Conservation (phyloP, 2,329 filamentous ascomycete species). For the Hypoxylon sp. region DNA sequence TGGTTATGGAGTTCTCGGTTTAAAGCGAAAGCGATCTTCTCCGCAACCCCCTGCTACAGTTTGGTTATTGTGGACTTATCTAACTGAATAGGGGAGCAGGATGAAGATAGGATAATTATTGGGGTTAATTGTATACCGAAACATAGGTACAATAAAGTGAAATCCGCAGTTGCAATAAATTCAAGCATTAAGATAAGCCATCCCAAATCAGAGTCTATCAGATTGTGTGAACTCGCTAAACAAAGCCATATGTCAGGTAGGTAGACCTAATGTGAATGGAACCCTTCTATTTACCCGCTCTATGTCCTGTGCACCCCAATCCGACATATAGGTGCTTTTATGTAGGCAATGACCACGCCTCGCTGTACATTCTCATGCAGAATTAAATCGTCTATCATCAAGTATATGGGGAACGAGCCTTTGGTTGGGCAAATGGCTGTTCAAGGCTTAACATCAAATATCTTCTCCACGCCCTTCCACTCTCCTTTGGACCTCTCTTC, state of each 20-base stretch:
- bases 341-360: constrained; percentile 2
- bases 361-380: constrained; percentile 12
- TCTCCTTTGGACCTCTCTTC: constrained; percentile 74
- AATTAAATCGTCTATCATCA: constrained; percentile 5
- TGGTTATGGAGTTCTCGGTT: constrained; percentile 10
- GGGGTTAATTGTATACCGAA: background rate
- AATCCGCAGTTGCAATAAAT: background rate
- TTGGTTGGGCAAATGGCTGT: background rate
- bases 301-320: constrained; percentile 6
- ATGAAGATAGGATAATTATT: background rate
- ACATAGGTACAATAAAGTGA: background rate
- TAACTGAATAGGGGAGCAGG: constrained; percentile 5
- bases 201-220: constrained; percentile 21
- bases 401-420: background rate
- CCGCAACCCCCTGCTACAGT: background rate
- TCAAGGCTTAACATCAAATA: constrained; percentile 49
- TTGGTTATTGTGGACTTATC: background rate
- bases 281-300: constrained; percentile 28
- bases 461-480: constrained; percentile 53
- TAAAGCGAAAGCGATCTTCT: constrained; percentile 13
- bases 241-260: constrained; percentile 9
- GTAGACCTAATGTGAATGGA: constrained; percentile 21
- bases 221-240: constrained; percentile 9
- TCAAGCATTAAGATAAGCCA: background rate
- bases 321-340: constrained; percentile 8